Evolutionary conservation across 768 basidiomycete genomes (phyloP), one percentile per base, ranked within the genome.

Genomic region (Galerina marginata): DNA sequence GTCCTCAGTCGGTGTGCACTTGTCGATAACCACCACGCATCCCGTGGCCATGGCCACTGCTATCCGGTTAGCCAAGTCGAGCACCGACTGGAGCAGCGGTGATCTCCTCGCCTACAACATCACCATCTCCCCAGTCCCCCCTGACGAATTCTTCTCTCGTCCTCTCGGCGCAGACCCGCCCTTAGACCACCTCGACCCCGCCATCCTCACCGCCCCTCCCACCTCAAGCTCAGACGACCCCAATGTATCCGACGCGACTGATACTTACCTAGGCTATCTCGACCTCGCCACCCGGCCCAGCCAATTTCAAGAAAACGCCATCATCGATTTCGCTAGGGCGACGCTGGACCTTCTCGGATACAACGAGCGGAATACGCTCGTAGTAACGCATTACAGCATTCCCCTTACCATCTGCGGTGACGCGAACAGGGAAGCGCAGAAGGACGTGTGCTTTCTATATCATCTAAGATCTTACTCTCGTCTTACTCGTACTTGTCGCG

Each of bases 371-470:
- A 39, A 47, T 9, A 43, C 51, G 16, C 4, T 56, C 29, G 51
- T 70, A 33, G 38, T 48, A 9, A 70, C 65, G 1, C 61, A 58
- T 46, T 67, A 69, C 54, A 57, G 26, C 52, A 75, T 72, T 38
- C 69, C 70, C 52, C 63, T 74, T 53, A 67, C 57, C 59, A 72
- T 76, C 60, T 72, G 72, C 55, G 69, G 70, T 39, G 70, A 74
- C 29, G 54, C 36, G 23, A 29, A 49, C 42, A 51, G 59, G 40
- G 51, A 43, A 26, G 67, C 69, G 37, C 60, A 71, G 60, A 64
- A 70, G 53, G 68, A 69, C 58, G 69, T 75, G 26, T 75, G 75
- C 57, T 60, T 75, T 48, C 49, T 73, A 6, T 57, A 69, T 55
- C 3, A 47, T 40, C 64, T 66, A 25, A 58, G 60, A n/a, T n/a